These are phyloP conservation scores for Tricladium varicosporioides DNA, from an alignment of 2,329 filamentous ascomycete species.

Conservation along the genomic window DNA sequence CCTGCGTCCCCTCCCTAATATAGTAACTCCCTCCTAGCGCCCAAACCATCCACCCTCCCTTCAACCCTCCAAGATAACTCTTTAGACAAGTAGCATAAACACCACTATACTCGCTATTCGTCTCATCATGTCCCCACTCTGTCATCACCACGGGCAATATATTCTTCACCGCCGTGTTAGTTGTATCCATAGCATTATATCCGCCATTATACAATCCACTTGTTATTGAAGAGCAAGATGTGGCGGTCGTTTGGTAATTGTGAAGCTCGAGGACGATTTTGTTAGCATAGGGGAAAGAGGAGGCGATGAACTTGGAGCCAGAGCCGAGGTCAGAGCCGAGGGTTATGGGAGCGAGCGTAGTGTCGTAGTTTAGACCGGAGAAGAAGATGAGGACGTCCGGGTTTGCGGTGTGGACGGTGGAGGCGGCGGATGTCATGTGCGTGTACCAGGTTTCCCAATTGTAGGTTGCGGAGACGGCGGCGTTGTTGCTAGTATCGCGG, in stretches of 20 bases:
- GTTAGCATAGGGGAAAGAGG: conserved; percentile 39
- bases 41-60: conserved; percentile 57
- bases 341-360: conserved; percentile 21
- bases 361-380: conserved; percentile 46
- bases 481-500: conserved; percentile 27
- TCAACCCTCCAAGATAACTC: conserved; percentile 31
- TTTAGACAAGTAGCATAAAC: conserved; percentile 52
- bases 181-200: conserved; percentile 38
- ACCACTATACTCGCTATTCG: conserved; percentile 39
- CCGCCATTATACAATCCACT: conserved; percentile 40
- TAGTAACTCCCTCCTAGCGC: conserved; percentile 58
- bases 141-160: conserved; percentile 41
- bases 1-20: conserved; percentile 47
- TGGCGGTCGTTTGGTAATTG: conserved; percentile 39
- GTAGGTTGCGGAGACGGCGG: conserved; percentile 33
- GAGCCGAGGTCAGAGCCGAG: conserved; percentile 18
- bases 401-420: conserved; percentile 42
- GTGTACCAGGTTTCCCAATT: conserved; percentile 46
- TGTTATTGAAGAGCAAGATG: conserved; percentile 4
- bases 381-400: conserved; percentile 45
- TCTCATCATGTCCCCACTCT: conserved; percentile 47
- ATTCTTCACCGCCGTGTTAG: conserved; percentile 34
- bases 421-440: conserved; percentile 41
- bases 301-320: conserved; percentile 34
- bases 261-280: conserved; percentile 49